phyloP scores from a whole-genome alignment of 257 asterid species.

The Orobanche coerulescens region DNA sequence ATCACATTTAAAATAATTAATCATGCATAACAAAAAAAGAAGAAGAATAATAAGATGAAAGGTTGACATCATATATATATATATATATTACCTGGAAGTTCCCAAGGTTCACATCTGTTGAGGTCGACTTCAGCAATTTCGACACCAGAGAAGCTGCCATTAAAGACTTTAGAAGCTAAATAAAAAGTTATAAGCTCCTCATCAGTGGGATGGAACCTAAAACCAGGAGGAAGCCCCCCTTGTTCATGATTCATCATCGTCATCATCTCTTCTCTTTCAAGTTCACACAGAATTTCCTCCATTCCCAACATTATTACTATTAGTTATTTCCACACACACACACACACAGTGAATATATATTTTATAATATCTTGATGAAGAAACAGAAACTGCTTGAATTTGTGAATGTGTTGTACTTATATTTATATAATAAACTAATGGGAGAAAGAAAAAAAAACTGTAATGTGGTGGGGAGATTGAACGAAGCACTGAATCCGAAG shows the following conservation, averaged over 20 bases:
- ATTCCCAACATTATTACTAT: conserved; percentile 54
- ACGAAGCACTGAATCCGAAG: conserved; percentile 55
- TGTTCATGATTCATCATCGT: too few species aligned
- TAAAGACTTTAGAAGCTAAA: conserved; percentile 61
- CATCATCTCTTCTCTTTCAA: conserved; percentile 35
- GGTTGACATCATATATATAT: neutral
- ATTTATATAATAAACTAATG: conserved; percentile 24
- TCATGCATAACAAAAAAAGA: neutral
- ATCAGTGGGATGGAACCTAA: conserved; percentile 78
- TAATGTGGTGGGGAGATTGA: neutral
- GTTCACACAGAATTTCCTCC: conserved; percentile 60
- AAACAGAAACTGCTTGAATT: too few species aligned
- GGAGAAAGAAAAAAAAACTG: neutral
- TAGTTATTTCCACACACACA: neutral
- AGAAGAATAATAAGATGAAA: neutral
- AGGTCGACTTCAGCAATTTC: conserved; percentile 70
- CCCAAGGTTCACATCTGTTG: conserved; percentile 86
- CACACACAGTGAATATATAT: too few species aligned
- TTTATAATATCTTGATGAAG: too few species aligned
- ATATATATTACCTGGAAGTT: conserved; percentile 56
- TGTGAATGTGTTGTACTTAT: neutral
- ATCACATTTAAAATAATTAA: neutral
- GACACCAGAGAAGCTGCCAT: conserved; percentile 37
- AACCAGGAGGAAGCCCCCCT: conserved; percentile 60
- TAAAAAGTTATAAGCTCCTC: conserved; percentile 79